Percentiles rank a stretch among this genome's conserved stretches.
These are phyloP conservation scores for Maudiozyma pseudohumilis DNA, from an alignment of 805 yeast genomes.

Conservation along the genomic window DNA sequence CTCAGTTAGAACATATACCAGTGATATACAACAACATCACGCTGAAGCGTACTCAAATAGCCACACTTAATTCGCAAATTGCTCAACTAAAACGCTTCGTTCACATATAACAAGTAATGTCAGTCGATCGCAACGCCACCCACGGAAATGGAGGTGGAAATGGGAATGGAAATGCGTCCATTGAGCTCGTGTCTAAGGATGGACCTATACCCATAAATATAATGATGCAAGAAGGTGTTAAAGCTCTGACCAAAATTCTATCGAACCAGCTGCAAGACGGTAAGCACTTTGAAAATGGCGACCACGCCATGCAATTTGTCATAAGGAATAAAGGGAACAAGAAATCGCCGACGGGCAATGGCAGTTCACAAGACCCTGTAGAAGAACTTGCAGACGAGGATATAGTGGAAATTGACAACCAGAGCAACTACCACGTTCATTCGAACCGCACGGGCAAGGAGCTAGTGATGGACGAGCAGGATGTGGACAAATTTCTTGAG, in stretches of 20 bases:
- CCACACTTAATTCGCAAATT: no score
- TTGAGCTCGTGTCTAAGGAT: conserved; percentile 19
- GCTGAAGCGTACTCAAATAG: no score
- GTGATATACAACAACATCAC: no score
- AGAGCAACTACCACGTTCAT: conserved; percentile 10
- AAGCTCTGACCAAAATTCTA: conserved; percentile 24
- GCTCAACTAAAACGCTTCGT: no score
- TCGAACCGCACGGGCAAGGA: background rate
- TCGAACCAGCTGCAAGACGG: conserved; percentile 24
- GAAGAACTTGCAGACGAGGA: conserved; percentile 5
- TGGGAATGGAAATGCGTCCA: conserved; percentile 9
- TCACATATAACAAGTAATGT: no score
- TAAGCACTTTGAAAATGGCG: conserved; percentile 10
- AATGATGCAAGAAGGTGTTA: conserved; percentile 30
- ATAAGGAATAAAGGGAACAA: conserved; percentile 9
- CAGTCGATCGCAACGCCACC: no score
- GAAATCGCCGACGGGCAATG: background rate
- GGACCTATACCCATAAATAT: conserved; percentile 25
- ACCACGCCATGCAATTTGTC: conserved; percentile 19
- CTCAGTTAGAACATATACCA: no score
- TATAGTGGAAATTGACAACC: conserved; percentile 9
- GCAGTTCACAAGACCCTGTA: background rate
- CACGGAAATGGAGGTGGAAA: no score
- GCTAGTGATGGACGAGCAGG: background rate
- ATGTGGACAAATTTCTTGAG: conserved; percentile 6